Conservation (phyloP, 495 filamentous ascomycete genomes). For the Cladorrhinum samala region DNA sequence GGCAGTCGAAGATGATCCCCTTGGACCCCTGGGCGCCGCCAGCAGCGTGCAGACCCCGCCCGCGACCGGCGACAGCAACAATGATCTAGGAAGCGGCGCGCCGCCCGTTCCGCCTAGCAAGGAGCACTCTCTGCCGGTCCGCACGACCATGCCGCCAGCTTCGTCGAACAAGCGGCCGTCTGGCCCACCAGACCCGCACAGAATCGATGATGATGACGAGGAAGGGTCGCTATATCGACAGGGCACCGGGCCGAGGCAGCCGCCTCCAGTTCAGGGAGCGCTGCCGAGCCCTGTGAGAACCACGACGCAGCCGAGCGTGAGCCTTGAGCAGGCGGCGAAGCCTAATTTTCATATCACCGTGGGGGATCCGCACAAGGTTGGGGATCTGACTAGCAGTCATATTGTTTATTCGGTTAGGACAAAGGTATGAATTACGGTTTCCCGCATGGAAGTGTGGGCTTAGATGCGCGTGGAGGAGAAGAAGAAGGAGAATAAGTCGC, state of each 20-base stretch:
- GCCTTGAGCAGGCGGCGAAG: constrained; percentile 81
- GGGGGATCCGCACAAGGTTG: constrained; percentile 96
- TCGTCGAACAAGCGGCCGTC: constrained; percentile 41
- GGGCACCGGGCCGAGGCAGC: constrained; percentile 51
- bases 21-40: constrained; percentile 85
- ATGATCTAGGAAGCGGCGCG: not conserved
- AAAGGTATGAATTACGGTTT: constrained; percentile 55
- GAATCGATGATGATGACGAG: constrained; percentile 63
- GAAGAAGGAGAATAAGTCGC: not conserved
- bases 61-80: constrained; percentile 41
- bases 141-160: constrained; percentile 43
- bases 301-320: constrained; percentile 73
- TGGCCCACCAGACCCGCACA: constrained; percentile 39
- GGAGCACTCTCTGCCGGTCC: constrained; percentile 56
- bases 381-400: constrained; percentile 91
- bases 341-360: constrained; percentile 89
- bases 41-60: constrained; percentile 36
- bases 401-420: constrained; percentile 95
- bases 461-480: too few relatives aligned
- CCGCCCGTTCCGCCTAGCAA: constrained; percentile 89
- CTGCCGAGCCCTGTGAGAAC: constrained; percentile 46
- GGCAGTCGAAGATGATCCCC: constrained; percentile 75
- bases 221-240: constrained; percentile 25
- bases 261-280: constrained; percentile 70
- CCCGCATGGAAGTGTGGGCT: too few relatives aligned